Conservation (phyloP, 2,329 filamentous ascomycete species). For the Cryphonectria japonica region DNA sequence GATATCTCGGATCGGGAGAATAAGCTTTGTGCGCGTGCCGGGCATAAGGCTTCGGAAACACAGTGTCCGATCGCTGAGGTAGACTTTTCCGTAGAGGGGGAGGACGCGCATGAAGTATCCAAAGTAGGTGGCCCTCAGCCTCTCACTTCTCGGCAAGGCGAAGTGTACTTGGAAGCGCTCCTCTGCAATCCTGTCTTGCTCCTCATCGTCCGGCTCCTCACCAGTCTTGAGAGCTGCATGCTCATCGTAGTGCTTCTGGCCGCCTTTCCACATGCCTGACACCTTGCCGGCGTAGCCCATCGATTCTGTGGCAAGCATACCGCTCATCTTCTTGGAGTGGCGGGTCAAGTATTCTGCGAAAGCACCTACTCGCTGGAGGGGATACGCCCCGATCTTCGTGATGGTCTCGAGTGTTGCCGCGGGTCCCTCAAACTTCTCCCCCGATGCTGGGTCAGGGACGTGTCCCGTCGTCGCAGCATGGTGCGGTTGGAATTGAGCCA, state of each 20-base stretch:
- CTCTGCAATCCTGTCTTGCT: conserved; percentile 59
- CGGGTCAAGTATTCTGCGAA: conserved; percentile 82
- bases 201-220: conserved; percentile 56
- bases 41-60: conserved; percentile 93
- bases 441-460: conserved; percentile 36
- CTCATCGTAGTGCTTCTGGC: conserved; percentile 83
- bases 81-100: conserved; percentile 94
- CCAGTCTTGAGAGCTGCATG: conserved; percentile 55
- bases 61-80: conserved; percentile 83
- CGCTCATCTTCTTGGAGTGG: conserved; percentile 80
- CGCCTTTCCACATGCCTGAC: conserved; percentile 94
- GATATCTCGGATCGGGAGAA: conserved; percentile 87
- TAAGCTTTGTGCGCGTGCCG: conserved; percentile 88
- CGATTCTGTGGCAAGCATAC: conserved; percentile 81
- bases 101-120: conserved; percentile 88
- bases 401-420: conserved; percentile 57
- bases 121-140: conserved; percentile 86
- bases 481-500: conserved; percentile 28
- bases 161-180: conserved; percentile 91
- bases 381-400: conserved; percentile 70
- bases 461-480: conserved; percentile 48
- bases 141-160: conserved; percentile 81
- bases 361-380: conserved; percentile 79
- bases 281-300: conserved; percentile 98
- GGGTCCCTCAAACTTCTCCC: conserved; percentile 34